A percentile compares a stretch with the other conserved stretches of the same genome.
These are phyloP conservation scores for Neoboletus magnificus DNA, from an alignment of 768 basidiomycete species.

Conservation along the genomic window DNA sequence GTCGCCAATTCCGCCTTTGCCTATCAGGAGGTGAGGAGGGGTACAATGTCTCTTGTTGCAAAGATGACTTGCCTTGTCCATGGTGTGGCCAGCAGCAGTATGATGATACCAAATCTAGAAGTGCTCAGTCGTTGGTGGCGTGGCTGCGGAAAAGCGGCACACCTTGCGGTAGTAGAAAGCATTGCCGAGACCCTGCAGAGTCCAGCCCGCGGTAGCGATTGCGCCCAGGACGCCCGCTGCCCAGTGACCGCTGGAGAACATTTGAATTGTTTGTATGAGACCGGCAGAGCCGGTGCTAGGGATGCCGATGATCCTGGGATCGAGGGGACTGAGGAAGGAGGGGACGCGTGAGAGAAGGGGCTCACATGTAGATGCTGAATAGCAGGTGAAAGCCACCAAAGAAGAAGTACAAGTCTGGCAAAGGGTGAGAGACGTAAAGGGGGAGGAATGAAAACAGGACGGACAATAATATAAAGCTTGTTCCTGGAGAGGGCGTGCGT, in stretches of 20 bases:
- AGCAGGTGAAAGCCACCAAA: constrained; percentile 94
- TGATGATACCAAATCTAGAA: constrained; percentile 73
- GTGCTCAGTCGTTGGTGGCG: constrained; percentile 3
- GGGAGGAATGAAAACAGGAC: constrained; percentile 29
- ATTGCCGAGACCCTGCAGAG: constrained; percentile 77
- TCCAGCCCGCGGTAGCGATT: constrained; percentile 85
- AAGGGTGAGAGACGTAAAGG: constrained; percentile 4
- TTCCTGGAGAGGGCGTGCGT: constrained; percentile 50
- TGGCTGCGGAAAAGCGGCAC: constrained; percentile 23
- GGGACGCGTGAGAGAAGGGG: neutral
- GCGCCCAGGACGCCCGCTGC: constrained; percentile 79
- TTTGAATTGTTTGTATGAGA: constrained; percentile 86
- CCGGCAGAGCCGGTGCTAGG: constrained; percentile 96
- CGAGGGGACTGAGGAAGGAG: constrained; percentile 23
- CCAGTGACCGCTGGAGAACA: constrained; percentile 68
- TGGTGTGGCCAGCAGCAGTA: constrained; percentile 79
- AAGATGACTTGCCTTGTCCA: constrained; percentile 65
- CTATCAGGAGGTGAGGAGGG: constrained; percentile 36
- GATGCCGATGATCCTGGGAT: constrained; percentile 84
- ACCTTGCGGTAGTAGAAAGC: constrained; percentile 80
- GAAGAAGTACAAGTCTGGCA: constrained; percentile 89
- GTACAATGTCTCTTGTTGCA: neutral
- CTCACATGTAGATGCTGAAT: constrained; percentile 90
- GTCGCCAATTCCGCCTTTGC: constrained; percentile 80
- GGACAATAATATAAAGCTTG: constrained; percentile 92